Base-by-base conservation (phyloP, 1,139 yeast genomes). In the Taiozyma sp. region DNA sequence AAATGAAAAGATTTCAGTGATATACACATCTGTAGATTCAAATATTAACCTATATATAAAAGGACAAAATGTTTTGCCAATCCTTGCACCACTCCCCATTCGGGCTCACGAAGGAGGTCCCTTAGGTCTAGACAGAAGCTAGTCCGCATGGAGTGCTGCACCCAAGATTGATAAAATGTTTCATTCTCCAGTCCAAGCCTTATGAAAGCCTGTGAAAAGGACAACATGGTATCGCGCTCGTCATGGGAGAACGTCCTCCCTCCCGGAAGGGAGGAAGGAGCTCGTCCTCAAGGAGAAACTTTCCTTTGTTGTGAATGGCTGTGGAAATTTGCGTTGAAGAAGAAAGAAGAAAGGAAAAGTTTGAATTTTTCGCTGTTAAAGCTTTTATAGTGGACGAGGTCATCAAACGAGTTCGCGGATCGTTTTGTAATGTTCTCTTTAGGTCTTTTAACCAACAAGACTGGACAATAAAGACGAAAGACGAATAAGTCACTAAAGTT, bases 101-200 rank as follows among this genome's bases (percentile, higher is more conserved):
- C 87, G 88, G 87, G 82, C 75, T 76, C 88, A 82, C 90, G 87
- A 84, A 83, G 89, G 88, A 75, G 76, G 72, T 66, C 83, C 88
- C 87, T 82, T 80, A 79, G 83, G 71, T 70, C 70, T 68, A 68
- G 67, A 68, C 67, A 67, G 6, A 68, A 67, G 66, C 68, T 48
- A 68, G 62, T 68, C 70, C 80, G 65, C 73, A 81, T 80, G 87
- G 75, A 72, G 69, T 75, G 82, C 83, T 81, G 90, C 90, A 84
- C 90, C 90, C 90, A 81, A 84, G 90, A 84, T 75, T 81, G 70
- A 74, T 76, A 68, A 40, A 7, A 24, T 24, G 29, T 32, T 6
- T 77, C 76, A 58, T 59, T 83, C 88, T 83, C 83, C 88, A 81
- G 87, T 76, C 79, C 86, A 77, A 49, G 54, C 49, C 52, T 37